Percentiles rank a stretch among this genome's conserved stretches.
Conservation (phyloP, 139 green algal species). For the Micractinium conductrix region DNA sequence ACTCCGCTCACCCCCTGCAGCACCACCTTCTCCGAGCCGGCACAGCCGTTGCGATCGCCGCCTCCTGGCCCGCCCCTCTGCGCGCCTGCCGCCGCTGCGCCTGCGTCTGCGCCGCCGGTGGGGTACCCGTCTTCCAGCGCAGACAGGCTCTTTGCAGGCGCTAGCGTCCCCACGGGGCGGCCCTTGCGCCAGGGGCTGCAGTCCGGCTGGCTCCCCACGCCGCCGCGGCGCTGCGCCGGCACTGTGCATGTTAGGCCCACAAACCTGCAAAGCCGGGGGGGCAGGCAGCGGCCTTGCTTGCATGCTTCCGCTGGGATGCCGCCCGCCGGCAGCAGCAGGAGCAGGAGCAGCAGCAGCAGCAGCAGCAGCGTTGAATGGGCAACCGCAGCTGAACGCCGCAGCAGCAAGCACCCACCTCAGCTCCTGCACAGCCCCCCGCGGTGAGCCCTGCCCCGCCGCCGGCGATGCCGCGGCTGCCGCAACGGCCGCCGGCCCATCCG, state of each 20-base stretch:
- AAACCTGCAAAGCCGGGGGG: neutral
- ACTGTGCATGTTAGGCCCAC: conserved; percentile 1
- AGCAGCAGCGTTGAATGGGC: too few relatives aligned
- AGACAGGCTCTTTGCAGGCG: too few relatives aligned
- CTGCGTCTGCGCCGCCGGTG: too few relatives aligned
- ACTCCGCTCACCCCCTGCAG: conserved; percentile 19
- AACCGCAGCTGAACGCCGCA: too few relatives aligned
- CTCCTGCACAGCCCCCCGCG: too few relatives aligned
- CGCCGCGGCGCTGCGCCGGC: neutral
- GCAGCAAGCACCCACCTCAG: too few relatives aligned
- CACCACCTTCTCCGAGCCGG: neutral
- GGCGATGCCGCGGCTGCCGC: neutral
- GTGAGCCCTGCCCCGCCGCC: neutral
- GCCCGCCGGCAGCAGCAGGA: neutral
- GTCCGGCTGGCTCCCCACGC: too few relatives aligned
- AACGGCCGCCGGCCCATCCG: neutral
- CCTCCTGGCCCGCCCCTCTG: neutral
- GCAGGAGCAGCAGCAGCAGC: too few relatives aligned
- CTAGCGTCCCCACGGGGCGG: too few relatives aligned
- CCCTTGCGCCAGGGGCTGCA: neutral
- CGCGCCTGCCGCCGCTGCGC: too few relatives aligned
- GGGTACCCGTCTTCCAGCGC: too few relatives aligned
- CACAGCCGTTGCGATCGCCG: neutral
- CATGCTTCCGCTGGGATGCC: neutral
- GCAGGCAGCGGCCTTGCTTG: neutral